Base-by-base conservation (phyloP, 129 eudicot species). In the Arctium minus region DNA sequence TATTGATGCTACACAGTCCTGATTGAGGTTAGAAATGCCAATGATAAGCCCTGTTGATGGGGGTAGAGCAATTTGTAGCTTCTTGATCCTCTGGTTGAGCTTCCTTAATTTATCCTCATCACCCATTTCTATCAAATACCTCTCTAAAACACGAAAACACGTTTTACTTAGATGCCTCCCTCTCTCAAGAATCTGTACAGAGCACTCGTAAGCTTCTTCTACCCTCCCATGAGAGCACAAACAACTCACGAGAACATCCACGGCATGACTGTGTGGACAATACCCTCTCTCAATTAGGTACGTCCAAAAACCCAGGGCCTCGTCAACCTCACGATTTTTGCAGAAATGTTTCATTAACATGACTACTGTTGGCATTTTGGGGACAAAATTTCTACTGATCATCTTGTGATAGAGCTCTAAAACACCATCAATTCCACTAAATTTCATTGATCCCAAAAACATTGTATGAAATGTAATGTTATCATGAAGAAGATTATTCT, bases 301-400 rank as follows among this genome's bases (percentile, higher is more conserved):
- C 27, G 35, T 68, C 95, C 95, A 94, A 85, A 94, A 88, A 65
- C 86, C 83, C 70, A 92, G 33, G 2, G 91, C 97, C 62, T 89
- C 79, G 40, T 92, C 95, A 31, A 87, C 76, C 62, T 76, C 75
- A 27, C 72, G 17, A 30, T 80, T 90, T 85, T 82, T 84, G 81
- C 97, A 90, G 33, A 94, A 90, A 80, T 89, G 84, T 80, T 90
- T 89, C 95, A 92, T 94, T 80, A 94, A 62, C 90, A 90, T 87
- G 65, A 92, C 96, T 13, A 86, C 88, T 0, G 96, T 94, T 27
- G 87, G 85, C 15, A 92, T 79, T 88, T 87, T 87, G 33, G 98
- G 95, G 74, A 94, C 93, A 81, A 94, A 89, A 31, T 90, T 89
- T 78, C 78, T 85, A 64, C 65, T 38, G 1, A 79, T 79, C 98